Conservation (phyloP, 2,329 filamentous ascomycete species). For the Acephala macrosclerotiorum region DNA sequence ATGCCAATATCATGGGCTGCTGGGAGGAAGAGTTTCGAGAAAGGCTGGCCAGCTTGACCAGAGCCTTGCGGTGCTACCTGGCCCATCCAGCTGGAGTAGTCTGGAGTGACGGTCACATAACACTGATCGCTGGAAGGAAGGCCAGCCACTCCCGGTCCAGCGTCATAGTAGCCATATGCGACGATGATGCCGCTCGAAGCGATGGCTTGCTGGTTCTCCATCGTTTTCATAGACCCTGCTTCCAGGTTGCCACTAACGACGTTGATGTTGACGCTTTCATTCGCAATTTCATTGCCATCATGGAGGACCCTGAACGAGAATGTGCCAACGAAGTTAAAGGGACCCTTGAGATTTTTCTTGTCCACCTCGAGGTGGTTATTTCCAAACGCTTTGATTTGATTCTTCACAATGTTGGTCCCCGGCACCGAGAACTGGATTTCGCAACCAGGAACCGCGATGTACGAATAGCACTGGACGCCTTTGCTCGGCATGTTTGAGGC, state of each 20-base stretch:
- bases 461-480: conserved; percentile 49
- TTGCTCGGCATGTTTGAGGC: conserved; percentile 51
- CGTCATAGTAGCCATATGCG: conserved; percentile 57
- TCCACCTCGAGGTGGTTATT: conserved; percentile 55
- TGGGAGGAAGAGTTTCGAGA: conserved; percentile 53
- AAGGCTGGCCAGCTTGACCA: conserved; percentile 48
- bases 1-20: conserved; percentile 58
- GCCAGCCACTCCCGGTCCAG: conserved; percentile 51
- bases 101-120: conserved; percentile 53
- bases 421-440: conserved; percentile 55
- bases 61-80: conserved; percentile 50
- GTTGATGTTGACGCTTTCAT: conserved; percentile 55
- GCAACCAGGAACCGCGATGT: conserved; percentile 49
- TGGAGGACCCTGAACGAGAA: conserved; percentile 53
- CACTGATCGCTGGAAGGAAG: conserved; percentile 53
- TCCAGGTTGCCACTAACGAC: conserved; percentile 52
- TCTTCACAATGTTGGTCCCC: conserved; percentile 43
- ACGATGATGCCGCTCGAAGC: conserved; percentile 49
- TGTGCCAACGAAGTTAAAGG: conserved; percentile 53
- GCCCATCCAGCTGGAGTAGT: conserved; percentile 53
- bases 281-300: conserved; percentile 49
- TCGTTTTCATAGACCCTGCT: conserved; percentile 46
- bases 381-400: conserved; percentile 46
- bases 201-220: conserved; percentile 34
- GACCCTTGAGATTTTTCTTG: conserved; percentile 48